These are phyloP conservation scores for Letharia columbiana DNA, from an alignment of 495 filamentous ascomycete species.

Conservation along the genomic window DNA sequence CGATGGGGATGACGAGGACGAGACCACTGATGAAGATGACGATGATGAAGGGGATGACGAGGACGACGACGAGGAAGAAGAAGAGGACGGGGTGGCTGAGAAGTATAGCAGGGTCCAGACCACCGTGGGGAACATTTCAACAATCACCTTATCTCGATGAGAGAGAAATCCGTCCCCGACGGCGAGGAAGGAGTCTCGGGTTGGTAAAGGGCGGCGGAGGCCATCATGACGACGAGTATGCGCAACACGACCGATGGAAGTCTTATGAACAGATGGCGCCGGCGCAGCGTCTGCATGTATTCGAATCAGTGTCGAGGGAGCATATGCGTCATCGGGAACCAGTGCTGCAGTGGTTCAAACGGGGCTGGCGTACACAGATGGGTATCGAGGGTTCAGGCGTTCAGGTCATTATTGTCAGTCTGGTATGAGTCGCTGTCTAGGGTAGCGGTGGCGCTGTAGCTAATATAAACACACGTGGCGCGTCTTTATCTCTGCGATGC, in stretches of 20 bases:
- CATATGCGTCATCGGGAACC: too few species aligned
- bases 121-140: neutral
- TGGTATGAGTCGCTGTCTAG: too few species aligned
- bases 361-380: too few species aligned
- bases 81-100: neutral
- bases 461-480: too few species aligned
- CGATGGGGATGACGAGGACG: neutral
- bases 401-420: too few species aligned
- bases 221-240: neutral
- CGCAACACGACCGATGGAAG: neutral
- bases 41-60: neutral
- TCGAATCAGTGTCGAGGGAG: neutral
- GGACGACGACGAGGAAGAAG: neutral
- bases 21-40: neutral
- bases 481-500: too few species aligned
- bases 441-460: too few species aligned
- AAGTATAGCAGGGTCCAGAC: neutral
- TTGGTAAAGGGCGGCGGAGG: neutral
- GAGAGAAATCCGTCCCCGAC: neutral
- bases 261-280: neutral
- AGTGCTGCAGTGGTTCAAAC: too few species aligned
- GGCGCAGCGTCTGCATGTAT: neutral
- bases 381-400: too few species aligned
- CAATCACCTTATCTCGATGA: neutral
- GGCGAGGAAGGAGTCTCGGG: neutral